Evolutionary conservation across 371 early-diverging fungal genomes (phyloP).

Genomic region (Apophysomyces trapeziformis): DNA sequence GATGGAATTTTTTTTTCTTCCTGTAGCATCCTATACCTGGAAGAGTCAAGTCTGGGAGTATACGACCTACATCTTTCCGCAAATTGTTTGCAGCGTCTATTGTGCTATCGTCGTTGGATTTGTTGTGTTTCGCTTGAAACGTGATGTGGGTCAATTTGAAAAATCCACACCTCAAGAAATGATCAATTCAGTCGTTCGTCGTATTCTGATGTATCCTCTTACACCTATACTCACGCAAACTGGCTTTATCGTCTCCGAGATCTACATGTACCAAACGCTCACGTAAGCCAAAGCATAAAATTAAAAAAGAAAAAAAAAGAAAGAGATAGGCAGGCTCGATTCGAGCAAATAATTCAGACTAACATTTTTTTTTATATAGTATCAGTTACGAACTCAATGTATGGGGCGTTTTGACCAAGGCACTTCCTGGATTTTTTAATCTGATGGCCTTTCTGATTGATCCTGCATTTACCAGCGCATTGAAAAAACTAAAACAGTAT

Average conservation of each 20-base stretch:
- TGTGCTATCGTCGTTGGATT: constrained; percentile 20
- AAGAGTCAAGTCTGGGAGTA: constrained; percentile 26
- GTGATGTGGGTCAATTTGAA: constrained; percentile 12
- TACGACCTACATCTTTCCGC: constrained; percentile 23
- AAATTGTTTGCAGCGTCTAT: constrained; percentile 20
- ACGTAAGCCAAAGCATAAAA: constrained; percentile 3
- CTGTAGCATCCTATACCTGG: constrained; percentile 22
- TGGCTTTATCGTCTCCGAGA: constrained; percentile 33
- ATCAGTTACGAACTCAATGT: constrained; percentile 28
- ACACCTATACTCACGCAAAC: constrained; percentile 28
- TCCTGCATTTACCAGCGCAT: constrained; percentile 22
- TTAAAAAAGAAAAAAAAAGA: no score
- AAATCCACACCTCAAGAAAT: constrained; percentile 2
- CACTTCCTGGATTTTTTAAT: constrained; percentile 30
- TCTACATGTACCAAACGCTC: constrained; percentile 21
- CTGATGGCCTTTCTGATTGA: constrained; percentile 29
- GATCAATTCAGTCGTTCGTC: constrained; percentile 28
- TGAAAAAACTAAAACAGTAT: constrained; percentile 18
- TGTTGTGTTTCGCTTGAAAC: constrained; percentile 19
- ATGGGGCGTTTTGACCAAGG: constrained; percentile 26
- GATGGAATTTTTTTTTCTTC: not conserved
- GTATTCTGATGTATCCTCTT: constrained; percentile 30
- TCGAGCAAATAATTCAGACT: no score
- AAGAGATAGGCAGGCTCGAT: no score
- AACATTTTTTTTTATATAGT: not conserved